Conservation (phyloP, 2,329 filamentous ascomycete genomes). For the Verticillium nonalfalfae region DNA sequence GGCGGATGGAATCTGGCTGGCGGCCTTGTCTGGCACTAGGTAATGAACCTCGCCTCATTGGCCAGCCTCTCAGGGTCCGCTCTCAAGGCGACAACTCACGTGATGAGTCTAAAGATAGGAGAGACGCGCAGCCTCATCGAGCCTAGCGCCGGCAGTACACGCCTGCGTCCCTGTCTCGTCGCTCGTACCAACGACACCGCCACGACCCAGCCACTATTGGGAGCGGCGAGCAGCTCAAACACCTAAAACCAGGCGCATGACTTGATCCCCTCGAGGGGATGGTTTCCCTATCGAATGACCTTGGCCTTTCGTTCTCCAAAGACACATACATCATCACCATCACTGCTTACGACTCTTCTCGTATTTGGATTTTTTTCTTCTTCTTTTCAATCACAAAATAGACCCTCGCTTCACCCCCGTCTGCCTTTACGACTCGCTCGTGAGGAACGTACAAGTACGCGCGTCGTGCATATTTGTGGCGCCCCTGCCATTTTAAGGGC, state of each 20-base stretch:
- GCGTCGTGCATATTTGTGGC: background rate
- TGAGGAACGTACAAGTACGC: background rate
- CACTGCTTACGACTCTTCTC: background rate
- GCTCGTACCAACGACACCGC: background rate
- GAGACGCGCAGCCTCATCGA: background rate
- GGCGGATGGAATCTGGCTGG: background rate
- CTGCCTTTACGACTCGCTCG: background rate
- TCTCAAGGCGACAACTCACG: background rate
- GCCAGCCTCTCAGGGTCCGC: background rate
- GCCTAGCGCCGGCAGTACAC: background rate
- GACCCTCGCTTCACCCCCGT: background rate
- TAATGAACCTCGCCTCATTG: background rate
- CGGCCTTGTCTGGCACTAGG: background rate
- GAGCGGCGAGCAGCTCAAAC: background rate
- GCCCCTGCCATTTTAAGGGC: background rate
- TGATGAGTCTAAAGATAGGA: background rate
- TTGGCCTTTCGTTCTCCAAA: background rate
- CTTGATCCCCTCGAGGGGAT: background rate
- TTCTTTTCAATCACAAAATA: background rate
- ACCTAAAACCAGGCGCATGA: background rate
- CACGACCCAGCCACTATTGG: background rate
- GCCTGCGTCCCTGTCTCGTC: background rate
- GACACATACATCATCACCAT: background rate
- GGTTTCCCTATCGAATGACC: no score
- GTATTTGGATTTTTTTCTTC: background rate